Percentiles rank a stretch among this genome's conserved stretches.
phyloP scores from a whole-genome alignment of 169 alveolate genomes.

The Plasmodium coatneyi region DNA sequence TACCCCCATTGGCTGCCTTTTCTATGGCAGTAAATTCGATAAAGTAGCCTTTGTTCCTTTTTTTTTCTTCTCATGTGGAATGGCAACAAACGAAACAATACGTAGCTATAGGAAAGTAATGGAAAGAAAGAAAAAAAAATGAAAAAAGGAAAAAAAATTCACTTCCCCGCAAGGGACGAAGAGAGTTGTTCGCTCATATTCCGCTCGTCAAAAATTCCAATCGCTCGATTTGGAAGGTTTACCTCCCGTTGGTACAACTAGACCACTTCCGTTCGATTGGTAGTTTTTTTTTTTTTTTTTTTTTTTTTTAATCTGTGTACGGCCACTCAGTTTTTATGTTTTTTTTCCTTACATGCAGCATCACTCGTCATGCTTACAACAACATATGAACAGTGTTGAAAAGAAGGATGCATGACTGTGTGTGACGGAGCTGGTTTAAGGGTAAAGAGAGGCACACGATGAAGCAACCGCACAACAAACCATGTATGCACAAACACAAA shows the following conservation, averaged over 20 bases:
- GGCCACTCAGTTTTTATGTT: no score
- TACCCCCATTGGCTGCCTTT: not conserved
- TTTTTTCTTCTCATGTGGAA: not conserved
- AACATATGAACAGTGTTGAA: no score
- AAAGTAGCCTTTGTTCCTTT: not conserved
- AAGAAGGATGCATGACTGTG: no score
- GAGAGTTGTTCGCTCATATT: not conserved
- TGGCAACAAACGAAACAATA: not conserved
- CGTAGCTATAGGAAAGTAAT: not conserved
- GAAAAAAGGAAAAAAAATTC: not conserved
- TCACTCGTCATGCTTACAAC: no score
- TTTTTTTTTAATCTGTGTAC: no score
- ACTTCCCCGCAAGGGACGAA: not conserved
- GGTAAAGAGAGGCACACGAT: no score
- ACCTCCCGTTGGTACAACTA: not conserved
- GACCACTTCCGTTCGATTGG: not conserved
- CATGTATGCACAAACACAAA: no score
- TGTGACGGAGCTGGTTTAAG: no score
- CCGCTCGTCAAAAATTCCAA: not conserved
- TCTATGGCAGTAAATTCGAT: not conserved
- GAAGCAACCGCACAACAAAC: no score
- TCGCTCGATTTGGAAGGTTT: not conserved
- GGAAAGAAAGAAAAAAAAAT: not conserved
- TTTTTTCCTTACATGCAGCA: no score
- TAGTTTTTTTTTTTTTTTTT: no score